Conservation (phyloP, 108 stramenopile species). For the Cyclostephanos tholiformis region DNA sequence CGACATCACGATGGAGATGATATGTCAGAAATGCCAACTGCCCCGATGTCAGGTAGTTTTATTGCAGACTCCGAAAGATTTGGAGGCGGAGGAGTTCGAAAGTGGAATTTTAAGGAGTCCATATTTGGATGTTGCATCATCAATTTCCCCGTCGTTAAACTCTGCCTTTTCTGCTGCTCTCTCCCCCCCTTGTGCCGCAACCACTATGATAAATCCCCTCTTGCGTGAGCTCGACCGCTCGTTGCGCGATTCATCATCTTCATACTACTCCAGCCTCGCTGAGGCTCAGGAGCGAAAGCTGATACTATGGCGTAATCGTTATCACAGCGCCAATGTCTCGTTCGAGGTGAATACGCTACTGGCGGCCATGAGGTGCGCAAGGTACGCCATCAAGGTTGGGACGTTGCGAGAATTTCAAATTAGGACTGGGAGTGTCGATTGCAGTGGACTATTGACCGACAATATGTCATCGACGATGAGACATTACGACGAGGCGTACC, state of each 20-base stretch:
- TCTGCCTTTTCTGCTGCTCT: slow-evolving; percentile 1
- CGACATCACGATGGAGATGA: slow-evolving; percentile 16
- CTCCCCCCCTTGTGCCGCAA: too few relatives aligned
- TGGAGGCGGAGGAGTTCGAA: slow-evolving; percentile 42
- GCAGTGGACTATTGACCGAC: slow-evolving; percentile 18
- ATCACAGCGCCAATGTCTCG: slow-evolving; percentile 37
- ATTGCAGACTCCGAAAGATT: slow-evolving; percentile 25
- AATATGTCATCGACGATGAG: slow-evolving; percentile 17
- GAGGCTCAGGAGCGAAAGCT: slow-evolving; percentile 45
- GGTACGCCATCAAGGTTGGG: slow-evolving; percentile 45
- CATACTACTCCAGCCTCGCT: slow-evolving; percentile 40
- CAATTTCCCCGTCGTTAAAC: neutral
- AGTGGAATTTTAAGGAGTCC: slow-evolving; percentile 22
- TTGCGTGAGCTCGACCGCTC: slow-evolving; percentile 29
- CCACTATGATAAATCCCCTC: slow-evolving; percentile 23
- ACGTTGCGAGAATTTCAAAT: slow-evolving; percentile 38
- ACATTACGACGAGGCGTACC: slow-evolving; percentile 47
- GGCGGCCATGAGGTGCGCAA: slow-evolving; percentile 40
- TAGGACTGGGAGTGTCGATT: slow-evolving; percentile 18
- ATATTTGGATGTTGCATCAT: slow-evolving; percentile 13
- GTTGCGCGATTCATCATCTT: slow-evolving; percentile 26
- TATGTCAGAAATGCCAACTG: slow-evolving; percentile 28
- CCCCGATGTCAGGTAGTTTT: slow-evolving; percentile 32
- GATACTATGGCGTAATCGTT: slow-evolving; percentile 42
- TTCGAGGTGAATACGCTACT: slow-evolving; percentile 46